Conservation (phyloP, 164 flowering plant genomes). For the Stephania cephalantha region DNA sequence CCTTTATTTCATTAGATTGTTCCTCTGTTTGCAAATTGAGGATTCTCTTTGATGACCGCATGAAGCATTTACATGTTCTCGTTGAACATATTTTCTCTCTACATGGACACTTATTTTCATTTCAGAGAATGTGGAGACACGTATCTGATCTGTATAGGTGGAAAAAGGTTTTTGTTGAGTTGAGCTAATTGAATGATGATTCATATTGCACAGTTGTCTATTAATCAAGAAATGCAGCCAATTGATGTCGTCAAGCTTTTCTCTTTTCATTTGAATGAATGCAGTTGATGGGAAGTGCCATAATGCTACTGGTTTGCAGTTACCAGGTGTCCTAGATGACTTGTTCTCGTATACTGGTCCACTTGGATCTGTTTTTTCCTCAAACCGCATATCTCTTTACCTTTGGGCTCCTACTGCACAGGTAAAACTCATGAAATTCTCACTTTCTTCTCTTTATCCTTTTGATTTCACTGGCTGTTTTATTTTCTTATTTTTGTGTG, state of each 20-base stretch:
- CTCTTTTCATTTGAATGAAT: slow-evolving; percentile 1
- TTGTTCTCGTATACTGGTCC: slow-evolving; percentile 74
- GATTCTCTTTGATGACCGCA: no score
- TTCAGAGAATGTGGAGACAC: background rate
- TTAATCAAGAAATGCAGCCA: background rate
- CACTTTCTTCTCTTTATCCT: background rate
- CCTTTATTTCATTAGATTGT: background rate
- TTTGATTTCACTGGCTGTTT: background rate
- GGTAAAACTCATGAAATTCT: slow-evolving; percentile 29
- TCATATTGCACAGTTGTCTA: background rate
- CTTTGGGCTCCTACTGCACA: slow-evolving; percentile 99
- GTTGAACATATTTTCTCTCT: no score
- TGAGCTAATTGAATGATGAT: background rate
- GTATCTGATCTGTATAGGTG: background rate
- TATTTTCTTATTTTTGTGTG: slow-evolving; percentile 1
- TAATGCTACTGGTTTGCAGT: slow-evolving; percentile 67
- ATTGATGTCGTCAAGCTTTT: background rate
- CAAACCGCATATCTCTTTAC: slow-evolving; percentile 53
- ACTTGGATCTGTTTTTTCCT: slow-evolving; percentile 67
- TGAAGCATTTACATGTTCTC: no score
- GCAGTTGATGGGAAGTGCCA: slow-evolving; percentile 55
- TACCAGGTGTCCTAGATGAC: slow-evolving; percentile 86
- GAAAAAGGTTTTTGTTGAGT: no score
- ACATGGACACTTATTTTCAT: no score
- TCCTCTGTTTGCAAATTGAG: no score